Base-by-base conservation (phyloP, 345 rosid species). In the Brassica carinata region DNA sequence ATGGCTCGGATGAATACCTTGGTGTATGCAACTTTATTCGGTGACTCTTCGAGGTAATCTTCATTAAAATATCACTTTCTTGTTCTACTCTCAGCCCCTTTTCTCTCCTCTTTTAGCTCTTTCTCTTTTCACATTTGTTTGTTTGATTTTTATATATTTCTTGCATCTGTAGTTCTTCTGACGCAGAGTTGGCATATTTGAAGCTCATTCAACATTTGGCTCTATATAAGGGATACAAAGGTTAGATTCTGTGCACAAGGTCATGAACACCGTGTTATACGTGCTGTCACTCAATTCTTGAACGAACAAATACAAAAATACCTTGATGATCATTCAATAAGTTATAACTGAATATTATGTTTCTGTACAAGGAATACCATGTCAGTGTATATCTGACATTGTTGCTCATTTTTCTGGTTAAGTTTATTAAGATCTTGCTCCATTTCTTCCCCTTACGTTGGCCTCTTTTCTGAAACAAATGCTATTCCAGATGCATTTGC, bases 171-270 rank as follows among this genome's bases (percentile, higher is more conserved):
- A 96, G 99, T 84, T 89, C 91, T 78, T 89, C 93, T 66, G 99
- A 96, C 84, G 91, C 87, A 73, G 97, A 94, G 81, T 83, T 93
- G 80, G 97, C 91, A 51, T 86, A 92, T 74, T 89, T 89, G 85
- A 96, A 96, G 91, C 99, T 96, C 77, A 86, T 92, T 73, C 97
- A 90, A 81, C 90, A 96, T 83, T 81, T 96, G 85, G 98, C 98
- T 10, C 81, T 82, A 74, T 87, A 87, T 84, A 90, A 89, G 81
- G 99, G 99, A 83, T 90, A 93, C 75, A 85, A 92, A 90, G 99
- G 99, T 96, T 29, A 74, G 90, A 73, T 43, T 71, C 71, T 69
- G 71, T 83, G 67, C 73, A 11, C 61, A 81, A 33, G 67, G 29
- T 81, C 78, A 73, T 45, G 40, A 70, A 61, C 64, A 31, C 59